Percentiles rank a stretch among this genome's conserved stretches.
Conservation (phyloP, 129 eudicot species). For the Helianthus tuberosus region DNA sequence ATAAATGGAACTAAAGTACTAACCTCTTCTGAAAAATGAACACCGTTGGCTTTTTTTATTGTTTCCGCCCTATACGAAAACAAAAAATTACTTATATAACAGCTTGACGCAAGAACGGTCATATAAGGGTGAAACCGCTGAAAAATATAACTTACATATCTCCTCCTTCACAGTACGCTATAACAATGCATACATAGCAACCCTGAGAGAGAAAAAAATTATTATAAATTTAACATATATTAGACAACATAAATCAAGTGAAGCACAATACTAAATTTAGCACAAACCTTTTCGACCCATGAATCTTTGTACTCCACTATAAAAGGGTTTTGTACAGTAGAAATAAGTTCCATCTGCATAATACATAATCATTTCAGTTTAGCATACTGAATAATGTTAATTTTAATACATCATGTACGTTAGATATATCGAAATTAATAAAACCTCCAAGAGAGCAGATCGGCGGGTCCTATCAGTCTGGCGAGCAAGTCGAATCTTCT, state of each 20-base stretch:
- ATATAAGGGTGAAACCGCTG: not conserved
- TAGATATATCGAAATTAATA: slow-evolving; percentile 1
- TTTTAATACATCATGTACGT: not conserved
- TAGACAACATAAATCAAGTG: slow-evolving; percentile 1
- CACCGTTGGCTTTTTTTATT: slow-evolving; percentile 76
- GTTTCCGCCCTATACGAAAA: slow-evolving; percentile 69
- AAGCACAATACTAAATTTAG: not conserved
- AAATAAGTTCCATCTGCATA: slow-evolving; percentile 89
- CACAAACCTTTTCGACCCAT: slow-evolving; percentile 96
- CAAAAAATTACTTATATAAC: slow-evolving; percentile 18
- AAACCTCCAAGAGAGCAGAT: slow-evolving; percentile 90
- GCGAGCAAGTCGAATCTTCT: slow-evolving; percentile 95
- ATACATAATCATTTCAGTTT: slow-evolving; percentile 17
- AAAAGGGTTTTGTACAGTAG: slow-evolving; percentile 70
- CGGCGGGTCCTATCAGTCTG: slow-evolving; percentile 87
- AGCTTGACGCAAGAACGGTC: not conserved
- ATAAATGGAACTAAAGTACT: not conserved
- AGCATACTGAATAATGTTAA: not conserved
- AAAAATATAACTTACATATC: slow-evolving; percentile 68
- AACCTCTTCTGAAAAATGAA: slow-evolving; percentile 94
- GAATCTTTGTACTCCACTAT: slow-evolving; percentile 96
- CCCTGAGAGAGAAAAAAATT: slow-evolving; percentile 54
- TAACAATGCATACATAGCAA: slow-evolving; percentile 93
- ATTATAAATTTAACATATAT: not conserved
- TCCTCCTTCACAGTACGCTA: slow-evolving; percentile 98